A percentile compares a stretch with the other conserved stretches of the same genome.
phyloP scores from a whole-genome alignment of 192 early-diverging fungal species.

The Coemansia sp. region DNA sequence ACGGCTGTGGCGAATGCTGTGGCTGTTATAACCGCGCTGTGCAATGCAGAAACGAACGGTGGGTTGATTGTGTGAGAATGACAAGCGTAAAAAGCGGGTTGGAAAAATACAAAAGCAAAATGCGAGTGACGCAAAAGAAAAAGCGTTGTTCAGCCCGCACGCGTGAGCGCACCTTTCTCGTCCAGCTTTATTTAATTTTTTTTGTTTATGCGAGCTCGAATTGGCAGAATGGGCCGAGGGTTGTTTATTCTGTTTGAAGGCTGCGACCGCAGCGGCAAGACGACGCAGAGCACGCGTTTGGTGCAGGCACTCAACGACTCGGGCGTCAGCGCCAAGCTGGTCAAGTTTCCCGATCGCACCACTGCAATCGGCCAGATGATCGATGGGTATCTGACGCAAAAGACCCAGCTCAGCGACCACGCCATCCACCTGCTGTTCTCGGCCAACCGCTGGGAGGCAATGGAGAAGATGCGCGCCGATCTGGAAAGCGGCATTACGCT shows the following conservation, averaged over 20 bases:
- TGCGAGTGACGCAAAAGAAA: background rate
- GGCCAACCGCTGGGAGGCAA: conserved; percentile 93
- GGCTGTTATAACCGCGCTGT: background rate
- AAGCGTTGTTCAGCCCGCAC: background rate
- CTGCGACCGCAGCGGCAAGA: conserved; percentile 91
- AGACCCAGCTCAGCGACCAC: conserved; percentile 70
- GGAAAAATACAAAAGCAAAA: background rate
- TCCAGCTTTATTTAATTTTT: background rate
- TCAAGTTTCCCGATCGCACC: conserved; percentile 92
- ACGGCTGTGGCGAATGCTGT: background rate
- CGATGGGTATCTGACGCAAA: conserved; percentile 74
- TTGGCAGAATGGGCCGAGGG: conserved; percentile 54
- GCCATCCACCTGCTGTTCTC: conserved; percentile 93
- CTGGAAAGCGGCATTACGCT: conserved; percentile 71
- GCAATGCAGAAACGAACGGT: background rate
- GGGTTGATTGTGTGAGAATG: background rate
- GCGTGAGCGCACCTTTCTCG: background rate
- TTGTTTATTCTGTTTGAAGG: conserved; percentile 92
- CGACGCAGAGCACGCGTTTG: conserved; percentile 77
- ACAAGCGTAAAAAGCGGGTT: background rate
- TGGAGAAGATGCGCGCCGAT: conserved; percentile 59
- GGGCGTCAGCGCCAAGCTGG: conserved; percentile 54
- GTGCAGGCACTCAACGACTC: conserved; percentile 54
- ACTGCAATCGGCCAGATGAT: conserved; percentile 93
- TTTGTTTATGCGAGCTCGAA: background rate